A percentile compares a stretch with the other conserved stretches of the same genome.
phyloP scores from a whole-genome alignment of 2,329 filamentous ascomycete genomes.

The Calonectria ilicicola region DNA sequence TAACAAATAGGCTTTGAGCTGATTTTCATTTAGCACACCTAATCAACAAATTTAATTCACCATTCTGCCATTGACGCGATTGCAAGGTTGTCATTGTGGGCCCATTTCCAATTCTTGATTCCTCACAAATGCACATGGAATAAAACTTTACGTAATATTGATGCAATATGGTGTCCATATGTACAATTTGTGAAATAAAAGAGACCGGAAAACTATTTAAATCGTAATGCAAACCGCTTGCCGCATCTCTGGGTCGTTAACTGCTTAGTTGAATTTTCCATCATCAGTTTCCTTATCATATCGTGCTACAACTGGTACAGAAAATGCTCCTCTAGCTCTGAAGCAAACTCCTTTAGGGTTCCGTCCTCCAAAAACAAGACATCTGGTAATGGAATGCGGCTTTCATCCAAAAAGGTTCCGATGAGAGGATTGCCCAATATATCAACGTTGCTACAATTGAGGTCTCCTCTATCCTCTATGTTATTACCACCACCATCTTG shows the following conservation, averaged over 20 bases:
- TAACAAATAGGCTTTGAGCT: neutral
- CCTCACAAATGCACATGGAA: neutral
- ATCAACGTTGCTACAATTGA: slow-evolving; percentile 35
- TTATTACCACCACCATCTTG: neutral
- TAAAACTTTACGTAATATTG: neutral
- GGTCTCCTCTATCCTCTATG: neutral
- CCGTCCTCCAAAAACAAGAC: slow-evolving; percentile 41
- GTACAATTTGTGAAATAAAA: neutral
- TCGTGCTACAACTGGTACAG: slow-evolving; percentile 20
- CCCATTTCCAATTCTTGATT: neutral
- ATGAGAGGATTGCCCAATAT: slow-evolving; percentile 42
- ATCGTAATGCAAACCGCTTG: neutral
- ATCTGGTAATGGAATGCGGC: slow-evolving; percentile 40
- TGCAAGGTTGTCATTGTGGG: neutral
- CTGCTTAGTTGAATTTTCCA: neutral
- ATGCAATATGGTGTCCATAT: neutral
- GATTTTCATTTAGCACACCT: neutral
- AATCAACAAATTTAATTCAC: neutral
- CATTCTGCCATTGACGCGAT: neutral
- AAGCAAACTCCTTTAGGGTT: slow-evolving; percentile 39
- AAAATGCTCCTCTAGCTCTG: slow-evolving; percentile 44
- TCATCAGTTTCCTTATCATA: neutral
- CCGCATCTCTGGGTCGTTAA: neutral
- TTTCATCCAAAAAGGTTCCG: slow-evolving; percentile 44
- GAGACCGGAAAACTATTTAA: neutral